Conservation (phyloP, 1,284 basidiomycete genomes). For the Inonotus hispidus region DNA sequence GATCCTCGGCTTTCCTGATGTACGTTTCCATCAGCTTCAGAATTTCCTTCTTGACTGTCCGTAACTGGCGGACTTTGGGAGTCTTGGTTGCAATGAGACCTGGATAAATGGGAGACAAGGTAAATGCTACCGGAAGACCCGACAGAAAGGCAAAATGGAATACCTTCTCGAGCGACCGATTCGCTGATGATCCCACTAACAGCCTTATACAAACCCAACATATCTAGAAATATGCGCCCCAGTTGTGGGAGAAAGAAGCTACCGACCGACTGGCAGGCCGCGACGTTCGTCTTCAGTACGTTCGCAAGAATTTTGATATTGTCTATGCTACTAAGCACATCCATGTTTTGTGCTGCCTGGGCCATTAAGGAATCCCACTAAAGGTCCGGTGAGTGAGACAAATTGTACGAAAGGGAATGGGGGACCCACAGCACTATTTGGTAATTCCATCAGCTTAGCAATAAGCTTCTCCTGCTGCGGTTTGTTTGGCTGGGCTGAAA, state of each 20-base stretch:
- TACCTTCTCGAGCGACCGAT: conserved; percentile 84
- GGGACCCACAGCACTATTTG: conserved; percentile 83
- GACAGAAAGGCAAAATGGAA: conserved; percentile 20
- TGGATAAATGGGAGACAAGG: conserved; percentile 27
- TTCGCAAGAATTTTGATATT: conserved; percentile 98
- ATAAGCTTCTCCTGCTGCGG: conserved; percentile 96
- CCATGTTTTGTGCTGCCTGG: conserved; percentile 90
- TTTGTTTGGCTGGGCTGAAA: conserved; percentile 97
- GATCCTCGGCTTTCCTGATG: conserved; percentile 93
- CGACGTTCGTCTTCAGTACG: conserved; percentile 98
- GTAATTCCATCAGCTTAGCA: conserved; percentile 93
- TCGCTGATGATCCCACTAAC: conserved; percentile 98
- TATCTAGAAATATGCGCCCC: conserved; percentile 94
- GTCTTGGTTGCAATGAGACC: conserved; percentile 95
- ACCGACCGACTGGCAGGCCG: conserved; percentile 96
- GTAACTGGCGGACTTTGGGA: conserved; percentile 89
- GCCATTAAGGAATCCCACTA: conserved; percentile 98
- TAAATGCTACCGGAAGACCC: neutral
- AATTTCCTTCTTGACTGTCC: conserved; percentile 99
- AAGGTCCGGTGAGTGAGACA: neutral
- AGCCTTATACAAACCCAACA: conserved; percentile 97
- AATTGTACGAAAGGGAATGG: neutral
- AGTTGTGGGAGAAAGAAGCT: conserved; percentile 97
- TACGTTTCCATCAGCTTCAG: conserved; percentile 97
- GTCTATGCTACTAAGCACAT: conserved; percentile 86